Base-by-base conservation (phyloP, 1,284 basidiomycete species). In the Tremellales sp. region DNA sequence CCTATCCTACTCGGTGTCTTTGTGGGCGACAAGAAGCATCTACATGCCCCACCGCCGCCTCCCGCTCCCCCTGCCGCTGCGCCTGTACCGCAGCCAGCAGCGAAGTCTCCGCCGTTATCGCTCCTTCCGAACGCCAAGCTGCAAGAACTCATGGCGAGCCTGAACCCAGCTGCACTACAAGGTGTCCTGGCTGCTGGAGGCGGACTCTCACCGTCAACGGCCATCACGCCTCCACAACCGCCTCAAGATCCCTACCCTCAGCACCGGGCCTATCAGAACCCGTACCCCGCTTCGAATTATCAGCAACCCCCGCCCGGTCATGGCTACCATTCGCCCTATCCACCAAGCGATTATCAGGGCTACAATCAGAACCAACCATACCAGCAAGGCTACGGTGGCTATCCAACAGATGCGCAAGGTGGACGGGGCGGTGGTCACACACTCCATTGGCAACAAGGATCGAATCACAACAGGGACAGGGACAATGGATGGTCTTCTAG, bases 1-100 rank as follows among this genome's bases (percentile, higher is more conserved):
- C 81, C 88, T 61, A 82, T 86, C 48, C 78, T 94, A 40, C 74
- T 96, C 27, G 89, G 86, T 33, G 82, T 94, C 13, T 90, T 89
- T 80, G 80, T 94, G 8, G 77, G 88, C 6, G 82, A 80, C 61
- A 89, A 84, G 67, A 86, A 84, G 24, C 86, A 25, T 7, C 42
- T 45, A 40, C 48, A 27, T 13, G 81, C 68, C 79, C 86, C 4
- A 77, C 74, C 15, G 76, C 29, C 22, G 35, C 79, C 15, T 40
- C 6, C 41, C 36, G 23, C 45, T 4, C 35, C 48, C 5, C 40
- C 37, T 23, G 33, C 52, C 3, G 17, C 45, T 6, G 29, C 52
- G 4, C 45, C 47, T 19, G n/a, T n/a, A n/a, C n/a, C n/a, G n/a
- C n/a, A n/a, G n/a, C n/a, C n/a, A n/a, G n/a, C n/a, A n/a, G n/a